Conservation (phyloP, 441 rosid genomes). For the Erysimum cheiri region DNA sequence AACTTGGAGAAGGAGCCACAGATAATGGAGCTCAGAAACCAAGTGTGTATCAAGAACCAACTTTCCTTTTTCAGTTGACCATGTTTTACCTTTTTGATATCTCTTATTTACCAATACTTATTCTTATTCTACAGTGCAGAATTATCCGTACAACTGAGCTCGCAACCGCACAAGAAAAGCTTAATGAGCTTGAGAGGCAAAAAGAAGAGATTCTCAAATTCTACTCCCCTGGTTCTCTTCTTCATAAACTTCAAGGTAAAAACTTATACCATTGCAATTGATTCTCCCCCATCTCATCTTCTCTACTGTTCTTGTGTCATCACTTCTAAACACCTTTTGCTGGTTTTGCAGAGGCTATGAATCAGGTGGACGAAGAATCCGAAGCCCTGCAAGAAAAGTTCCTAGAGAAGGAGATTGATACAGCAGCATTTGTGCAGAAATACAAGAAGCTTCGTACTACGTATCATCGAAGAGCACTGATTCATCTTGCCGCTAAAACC, state of each 20-base stretch:
- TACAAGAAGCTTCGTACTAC: conserved; percentile 75
- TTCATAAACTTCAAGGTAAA: conserved; percentile 78
- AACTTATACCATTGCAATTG: conserved; percentile 8
- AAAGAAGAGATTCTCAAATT: conserved; percentile 74
- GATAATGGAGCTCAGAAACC: conserved; percentile 85
- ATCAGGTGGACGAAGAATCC: conserved; percentile 73
- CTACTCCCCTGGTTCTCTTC: conserved; percentile 68
- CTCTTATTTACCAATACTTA: background rate
- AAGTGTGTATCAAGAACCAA: conserved; percentile 50
- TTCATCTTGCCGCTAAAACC: conserved; percentile 77
- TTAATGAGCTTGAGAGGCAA: conserved; percentile 74
- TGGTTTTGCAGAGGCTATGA: conserved; percentile 62
- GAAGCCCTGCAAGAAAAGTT: conserved; percentile 68
- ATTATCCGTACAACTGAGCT: conserved; percentile 92
- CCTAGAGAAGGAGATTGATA: conserved; percentile 70
- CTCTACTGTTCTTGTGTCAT: conserved; percentile 17
- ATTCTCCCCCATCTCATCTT: background rate
- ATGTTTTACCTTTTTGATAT: background rate
- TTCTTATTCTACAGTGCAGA: conserved; percentile 75
- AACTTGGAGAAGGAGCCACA: conserved; percentile 91
- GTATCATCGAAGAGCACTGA: conserved; percentile 71
- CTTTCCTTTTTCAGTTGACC: conserved; percentile 9
- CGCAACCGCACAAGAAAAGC: conserved; percentile 88
- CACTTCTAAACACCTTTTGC: conserved; percentile 9
- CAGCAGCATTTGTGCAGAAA: conserved; percentile 67